These are phyloP conservation scores for Rugosomyces carneus DNA, from an alignment of 1,284 basidiomycete species.

Conservation along the genomic window DNA sequence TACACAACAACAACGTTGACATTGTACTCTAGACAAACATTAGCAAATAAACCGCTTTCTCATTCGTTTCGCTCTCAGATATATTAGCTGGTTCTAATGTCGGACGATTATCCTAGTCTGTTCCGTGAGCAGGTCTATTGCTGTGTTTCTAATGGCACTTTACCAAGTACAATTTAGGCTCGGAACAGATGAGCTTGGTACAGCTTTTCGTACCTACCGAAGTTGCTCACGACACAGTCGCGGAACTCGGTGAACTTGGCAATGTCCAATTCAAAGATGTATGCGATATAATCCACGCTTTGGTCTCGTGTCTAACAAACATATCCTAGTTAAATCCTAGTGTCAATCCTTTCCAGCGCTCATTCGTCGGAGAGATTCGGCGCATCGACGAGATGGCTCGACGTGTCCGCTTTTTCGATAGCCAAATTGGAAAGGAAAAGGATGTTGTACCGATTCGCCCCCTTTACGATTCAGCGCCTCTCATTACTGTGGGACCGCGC, in stretches of 20 bases:
- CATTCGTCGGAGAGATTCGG: slow-evolving; percentile 94
- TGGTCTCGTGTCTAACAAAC: slow-evolving; percentile 9
- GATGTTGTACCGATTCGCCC: slow-evolving; percentile 79
- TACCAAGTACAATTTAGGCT: slow-evolving; percentile 46
- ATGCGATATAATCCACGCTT: slow-evolving; percentile 24
- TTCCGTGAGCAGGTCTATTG: slow-evolving; percentile 58
- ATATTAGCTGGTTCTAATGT: slow-evolving; percentile 37
- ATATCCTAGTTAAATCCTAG: slow-evolving; percentile 79
- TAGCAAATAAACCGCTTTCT: neutral
- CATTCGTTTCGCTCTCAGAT: slow-evolving; percentile 3
- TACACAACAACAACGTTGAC: neutral
- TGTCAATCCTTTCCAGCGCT: slow-evolving; percentile 97
- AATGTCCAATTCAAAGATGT: slow-evolving; percentile 99
- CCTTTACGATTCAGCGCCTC: slow-evolving; percentile 74
- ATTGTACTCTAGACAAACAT: neutral
- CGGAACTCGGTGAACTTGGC: slow-evolving; percentile 92
- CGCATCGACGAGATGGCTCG: slow-evolving; percentile 95
- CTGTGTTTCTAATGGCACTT: slow-evolving; percentile 4
- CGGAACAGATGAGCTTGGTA: slow-evolving; percentile 95
- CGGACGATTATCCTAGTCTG: slow-evolving; percentile 75
- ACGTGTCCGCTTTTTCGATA: slow-evolving; percentile 84
- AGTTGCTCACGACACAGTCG: slow-evolving; percentile 94
- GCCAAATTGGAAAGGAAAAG: slow-evolving; percentile 84
- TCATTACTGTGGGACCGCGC: slow-evolving; percentile 83
- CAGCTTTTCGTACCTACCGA: slow-evolving; percentile 98